Base-by-base conservation (phyloP, 495 filamentous ascomycete genomes). In the Immersiella caudata region DNA sequence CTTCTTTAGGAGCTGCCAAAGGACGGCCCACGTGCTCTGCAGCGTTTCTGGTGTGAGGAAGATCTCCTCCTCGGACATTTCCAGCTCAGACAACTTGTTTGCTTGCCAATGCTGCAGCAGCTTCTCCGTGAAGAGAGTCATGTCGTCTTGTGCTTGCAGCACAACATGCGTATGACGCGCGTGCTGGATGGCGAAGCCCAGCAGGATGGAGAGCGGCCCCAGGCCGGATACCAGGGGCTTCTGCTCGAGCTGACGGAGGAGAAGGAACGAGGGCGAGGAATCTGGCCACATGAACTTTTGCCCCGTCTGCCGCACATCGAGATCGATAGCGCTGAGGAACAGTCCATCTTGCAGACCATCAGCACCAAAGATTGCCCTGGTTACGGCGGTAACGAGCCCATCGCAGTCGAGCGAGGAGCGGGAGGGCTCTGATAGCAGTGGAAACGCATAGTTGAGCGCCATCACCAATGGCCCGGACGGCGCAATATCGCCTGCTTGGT, bases 331-430 rank as follows among this genome's bases (percentile, higher is more conserved):
- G 3, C 85, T 87, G 20, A 99, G 79, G 67, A 97, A 95, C 54
- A 94, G 91, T 1, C 90, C 94, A 36, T 89, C 87, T 65, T 94
- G 87, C 26, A 97, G 87, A 1, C 95, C 93, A 68, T 97, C 91
- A 0, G 75, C 79, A 16, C 75, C 81, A 26, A 90, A 90, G 49
- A 91, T 84, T 0, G 91, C 86, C 7, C 85, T 83, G n/a, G 90
- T 76, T 59, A 92, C 81, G 1, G 90, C 80, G 0, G 93, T 90
- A 1, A 97, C 79, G 16, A 97, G 80, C 1, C 82, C 82, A 77
- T 97, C 88, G 78, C 93, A 93, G 72, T 96, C 82, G 22, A 98
- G 72, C 21, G 76, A 69, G 60, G 74, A 67, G 69, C 81, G 87
- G 69, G 81, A 80, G 8, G 71, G 67, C 68, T 90, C 87, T 0